Conservation (phyloP, 1,139 yeast species). For the Pneumocystis wakefieldiae region DNA sequence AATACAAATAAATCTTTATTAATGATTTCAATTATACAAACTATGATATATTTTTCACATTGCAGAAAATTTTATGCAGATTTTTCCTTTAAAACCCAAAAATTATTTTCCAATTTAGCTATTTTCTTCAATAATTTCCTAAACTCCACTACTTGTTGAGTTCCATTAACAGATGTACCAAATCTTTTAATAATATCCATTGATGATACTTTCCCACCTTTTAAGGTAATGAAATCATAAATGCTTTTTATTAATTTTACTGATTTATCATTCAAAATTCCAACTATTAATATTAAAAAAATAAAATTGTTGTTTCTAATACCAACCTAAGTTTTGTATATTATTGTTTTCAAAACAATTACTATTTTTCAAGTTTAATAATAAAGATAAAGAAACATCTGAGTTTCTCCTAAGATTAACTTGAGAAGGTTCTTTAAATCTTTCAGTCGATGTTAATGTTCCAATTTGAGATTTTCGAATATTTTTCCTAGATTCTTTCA, state of each 20-base stretch:
- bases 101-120: constrained; percentile 39
- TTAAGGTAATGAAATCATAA: constrained; percentile 26
- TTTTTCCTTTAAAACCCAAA: constrained; percentile 49
- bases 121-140: constrained; percentile 55
- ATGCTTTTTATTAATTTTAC: constrained; percentile 27
- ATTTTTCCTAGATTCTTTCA: constrained; percentile 49
- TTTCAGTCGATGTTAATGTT: constrained; percentile 93
- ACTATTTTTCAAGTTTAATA: constrained; percentile 11
- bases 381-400: not conserved
- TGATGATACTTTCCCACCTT: constrained; percentile 38
- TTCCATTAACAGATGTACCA: constrained; percentile 34
- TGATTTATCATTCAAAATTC: constrained; percentile 12
- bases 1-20: not conserved
- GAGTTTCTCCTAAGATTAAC: constrained; percentile 15
- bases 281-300: constrained; percentile 4
- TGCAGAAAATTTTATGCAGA: constrained; percentile 19
- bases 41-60: not conserved
- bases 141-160: constrained; percentile 45
- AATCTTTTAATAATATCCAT: constrained; percentile 41
- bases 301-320: not conserved
- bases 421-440: constrained; percentile 41
- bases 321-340: not conserved
- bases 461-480: constrained; percentile 58
- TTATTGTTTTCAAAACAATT: constrained; percentile 13
- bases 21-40: not conserved